phyloP scores from a whole-genome alignment of 1,284 basidiomycete genomes.

The Leccinum fallax region DNA sequence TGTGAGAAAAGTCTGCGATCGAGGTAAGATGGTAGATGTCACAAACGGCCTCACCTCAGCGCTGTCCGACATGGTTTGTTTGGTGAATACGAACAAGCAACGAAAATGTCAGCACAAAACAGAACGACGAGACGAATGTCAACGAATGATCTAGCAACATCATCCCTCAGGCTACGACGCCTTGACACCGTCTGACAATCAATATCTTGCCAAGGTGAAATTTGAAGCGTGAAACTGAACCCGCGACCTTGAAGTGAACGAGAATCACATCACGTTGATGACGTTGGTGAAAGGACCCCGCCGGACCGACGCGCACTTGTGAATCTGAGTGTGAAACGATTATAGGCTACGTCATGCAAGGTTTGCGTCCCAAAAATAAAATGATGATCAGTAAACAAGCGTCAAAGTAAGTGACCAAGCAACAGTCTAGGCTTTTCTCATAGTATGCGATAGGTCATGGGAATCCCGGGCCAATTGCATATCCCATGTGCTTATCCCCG shows the following conservation, averaged over 20 bases:
- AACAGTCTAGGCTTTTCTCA: not conserved
- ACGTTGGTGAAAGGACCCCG: not conserved
- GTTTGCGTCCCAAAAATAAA: not conserved
- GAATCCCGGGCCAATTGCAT: not conserved
- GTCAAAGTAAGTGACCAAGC: conserved; percentile 1
- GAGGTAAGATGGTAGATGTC: no score
- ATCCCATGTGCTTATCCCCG: not conserved
- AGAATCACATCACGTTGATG: not conserved
- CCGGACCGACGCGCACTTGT: not conserved
- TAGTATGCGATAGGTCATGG: not conserved
- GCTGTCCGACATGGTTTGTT: not conserved
- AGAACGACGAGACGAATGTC: not conserved
- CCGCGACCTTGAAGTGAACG: not conserved
- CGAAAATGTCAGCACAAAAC: not conserved
- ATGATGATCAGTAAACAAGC: not conserved
- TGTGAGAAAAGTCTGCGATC: no score
- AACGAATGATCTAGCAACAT: not conserved
- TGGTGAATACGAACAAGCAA: not conserved
- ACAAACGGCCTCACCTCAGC: not conserved
- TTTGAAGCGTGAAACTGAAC: not conserved
- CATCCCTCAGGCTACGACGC: no score
- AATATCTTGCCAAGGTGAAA: not conserved
- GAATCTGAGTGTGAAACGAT: not conserved
- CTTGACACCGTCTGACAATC: no score
- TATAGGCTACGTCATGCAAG: not conserved